A percentile compares a stretch with the other conserved stretches of the same genome.
Conservation (phyloP, 2,329 filamentous ascomycete species). For the Aureobasidium sp. region DNA sequence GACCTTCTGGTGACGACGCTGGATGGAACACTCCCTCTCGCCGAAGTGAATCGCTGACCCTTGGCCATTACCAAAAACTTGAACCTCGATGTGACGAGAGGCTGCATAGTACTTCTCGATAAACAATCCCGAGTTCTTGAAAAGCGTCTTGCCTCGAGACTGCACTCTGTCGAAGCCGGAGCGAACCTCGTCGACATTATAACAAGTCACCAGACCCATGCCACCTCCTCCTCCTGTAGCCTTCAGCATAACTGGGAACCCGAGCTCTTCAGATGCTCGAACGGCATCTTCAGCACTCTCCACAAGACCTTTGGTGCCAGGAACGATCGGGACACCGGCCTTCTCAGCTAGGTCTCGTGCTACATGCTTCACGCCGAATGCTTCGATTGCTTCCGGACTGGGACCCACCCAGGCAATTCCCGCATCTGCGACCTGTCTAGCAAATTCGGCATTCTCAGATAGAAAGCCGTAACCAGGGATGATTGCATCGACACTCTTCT, state of each 20-base stretch:
- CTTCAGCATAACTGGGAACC: slow-evolving; percentile 53
- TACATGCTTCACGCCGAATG: slow-evolving; percentile 51
- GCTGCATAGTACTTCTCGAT: slow-evolving; percentile 76
- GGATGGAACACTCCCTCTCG: slow-evolving; percentile 81
- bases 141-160: slow-evolving; percentile 67
- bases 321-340: slow-evolving; percentile 47
- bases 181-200: slow-evolving; percentile 58
- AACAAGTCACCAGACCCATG: slow-evolving; percentile 74
- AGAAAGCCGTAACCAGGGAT: slow-evolving; percentile 62
- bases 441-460: slow-evolving; percentile 56
- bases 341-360: slow-evolving; percentile 46
- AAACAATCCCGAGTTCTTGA: slow-evolving; percentile 76
- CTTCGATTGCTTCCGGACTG: slow-evolving; percentile 42
- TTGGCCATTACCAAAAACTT: slow-evolving; percentile 76
- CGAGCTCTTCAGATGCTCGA: slow-evolving; percentile 34
- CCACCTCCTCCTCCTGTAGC: slow-evolving; percentile 55
- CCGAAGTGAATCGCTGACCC: slow-evolving; percentile 76
- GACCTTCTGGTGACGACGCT: slow-evolving; percentile 83
- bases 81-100: slow-evolving; percentile 80
- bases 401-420: slow-evolving; percentile 56
- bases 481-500: slow-evolving; percentile 45
- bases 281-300: slow-evolving; percentile 40
- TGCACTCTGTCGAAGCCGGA: slow-evolving; percentile 53
- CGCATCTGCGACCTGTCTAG: slow-evolving; percentile 41
- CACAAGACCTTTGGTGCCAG: slow-evolving; percentile 44